Conservation (phyloP, 2,329 filamentous ascomycete genomes). For the Cercospora citrullina region DNA sequence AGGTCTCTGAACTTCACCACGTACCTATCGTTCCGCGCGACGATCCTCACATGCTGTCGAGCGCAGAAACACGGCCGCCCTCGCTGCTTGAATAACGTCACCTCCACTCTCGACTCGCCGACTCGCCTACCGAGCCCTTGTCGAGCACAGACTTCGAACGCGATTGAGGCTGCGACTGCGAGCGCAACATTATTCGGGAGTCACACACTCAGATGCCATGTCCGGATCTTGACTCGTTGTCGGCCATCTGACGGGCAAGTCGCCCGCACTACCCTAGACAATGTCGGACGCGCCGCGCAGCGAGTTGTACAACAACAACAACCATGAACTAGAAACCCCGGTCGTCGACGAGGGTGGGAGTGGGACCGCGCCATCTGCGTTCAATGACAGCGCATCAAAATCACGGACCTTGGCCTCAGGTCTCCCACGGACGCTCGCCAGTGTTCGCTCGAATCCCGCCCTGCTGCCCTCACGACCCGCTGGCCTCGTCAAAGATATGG, state of each 20-base stretch:
- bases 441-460: constrained; percentile 33
- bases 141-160: background rate
- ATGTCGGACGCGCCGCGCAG: background rate
- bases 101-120: background rate
- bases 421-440: constrained; percentile 25
- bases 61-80: background rate
- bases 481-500: constrained; percentile 69
- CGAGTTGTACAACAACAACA: background rate
- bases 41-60: background rate
- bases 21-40: background rate
- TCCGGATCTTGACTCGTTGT: constrained; percentile 4
- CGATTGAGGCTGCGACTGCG: background rate
- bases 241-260: background rate
- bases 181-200: background rate
- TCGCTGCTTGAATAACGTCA: background rate
- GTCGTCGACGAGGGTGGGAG: background rate
- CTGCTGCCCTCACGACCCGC: constrained; percentile 33
- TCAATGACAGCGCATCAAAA: constrained; percentile 9
- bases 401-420: constrained; percentile 23
- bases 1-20: background rate
- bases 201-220: background rate
- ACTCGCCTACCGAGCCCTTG: background rate
- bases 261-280: background rate
- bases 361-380: constrained; percentile 2
- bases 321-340: constrained; percentile 5